Evolutionary conservation across 495 filamentous ascomycete species (phyloP).

Genomic region (Chaetomium fimeti): DNA sequence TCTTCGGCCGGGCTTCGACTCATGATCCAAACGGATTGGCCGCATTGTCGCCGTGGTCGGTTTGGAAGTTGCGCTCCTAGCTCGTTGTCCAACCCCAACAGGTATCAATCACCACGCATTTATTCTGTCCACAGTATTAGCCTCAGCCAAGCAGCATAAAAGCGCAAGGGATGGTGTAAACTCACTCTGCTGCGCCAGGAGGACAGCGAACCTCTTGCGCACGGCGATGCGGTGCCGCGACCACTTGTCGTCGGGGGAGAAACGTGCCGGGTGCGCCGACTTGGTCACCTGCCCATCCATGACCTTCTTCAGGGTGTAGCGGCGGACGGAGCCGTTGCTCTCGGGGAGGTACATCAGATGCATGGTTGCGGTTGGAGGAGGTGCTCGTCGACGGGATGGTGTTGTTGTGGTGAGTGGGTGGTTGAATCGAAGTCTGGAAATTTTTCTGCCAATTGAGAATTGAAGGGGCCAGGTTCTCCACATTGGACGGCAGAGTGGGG

Average conservation of each 20-base stretch:
- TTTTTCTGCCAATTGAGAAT: constrained; percentile 10
- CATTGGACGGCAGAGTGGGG: background rate
- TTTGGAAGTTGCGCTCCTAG: too few relatives aligned
- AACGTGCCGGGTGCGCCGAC: constrained; percentile 92
- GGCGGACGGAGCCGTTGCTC: constrained; percentile 60
- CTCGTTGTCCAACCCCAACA: background rate
- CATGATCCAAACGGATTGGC: background rate
- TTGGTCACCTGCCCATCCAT: constrained; percentile 78
- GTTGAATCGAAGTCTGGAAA: constrained; percentile 7
- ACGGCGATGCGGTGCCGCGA: constrained; percentile 90
- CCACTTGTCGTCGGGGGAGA: constrained; percentile 97
- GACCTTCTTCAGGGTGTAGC: constrained; percentile 88
- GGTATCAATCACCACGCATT: background rate
- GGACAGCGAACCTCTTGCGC: constrained; percentile 84
- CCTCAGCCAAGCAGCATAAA: background rate
- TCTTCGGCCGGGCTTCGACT: too few relatives aligned
- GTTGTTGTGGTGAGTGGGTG: constrained; percentile 9
- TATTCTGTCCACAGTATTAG: background rate
- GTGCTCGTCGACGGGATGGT: background rate
- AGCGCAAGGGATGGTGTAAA: constrained; percentile 16
- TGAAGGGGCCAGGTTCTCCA: background rate
- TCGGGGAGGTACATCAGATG: constrained; percentile 88
- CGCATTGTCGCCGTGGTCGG: background rate
- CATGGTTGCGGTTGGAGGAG: constrained; percentile 46
- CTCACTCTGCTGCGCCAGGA: constrained; percentile 81